Percentiles rank a stretch among this genome's conserved stretches.
Evolutionary conservation across 2,329 filamentous ascomycete genomes (phyloP).

Genomic region (Colletotrichum sp.): DNA sequence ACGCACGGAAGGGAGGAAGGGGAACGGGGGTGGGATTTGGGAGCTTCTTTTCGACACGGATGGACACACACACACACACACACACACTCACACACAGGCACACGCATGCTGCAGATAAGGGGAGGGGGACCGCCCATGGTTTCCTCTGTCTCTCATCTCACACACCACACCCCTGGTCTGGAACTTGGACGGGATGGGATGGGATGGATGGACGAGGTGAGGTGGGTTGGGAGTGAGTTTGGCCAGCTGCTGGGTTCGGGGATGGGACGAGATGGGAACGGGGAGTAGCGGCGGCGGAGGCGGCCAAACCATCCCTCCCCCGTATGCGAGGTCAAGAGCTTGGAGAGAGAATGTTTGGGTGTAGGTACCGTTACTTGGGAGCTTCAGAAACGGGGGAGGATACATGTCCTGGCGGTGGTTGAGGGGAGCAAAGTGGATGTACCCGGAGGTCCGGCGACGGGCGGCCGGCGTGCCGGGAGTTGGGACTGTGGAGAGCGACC

Average conservation of each 20-base stretch:
- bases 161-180: background rate
- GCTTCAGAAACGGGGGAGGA: background rate
- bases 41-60: slow-evolving; percentile 1
- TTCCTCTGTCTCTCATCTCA: background rate
- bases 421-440: background rate
- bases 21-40: background rate
- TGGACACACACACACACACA: background rate
- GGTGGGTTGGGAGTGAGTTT: slow-evolving; percentile 2
- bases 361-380: background rate
- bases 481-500: background rate
- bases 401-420: background rate
- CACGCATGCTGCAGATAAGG: background rate
- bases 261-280: slow-evolving; percentile 18
- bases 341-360: background rate
- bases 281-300: background rate
- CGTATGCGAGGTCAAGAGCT: background rate
- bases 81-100: background rate
- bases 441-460: slow-evolving; percentile 17
- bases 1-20: slow-evolving; percentile 13
- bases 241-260: background rate
- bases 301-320: background rate
- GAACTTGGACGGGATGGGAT: background rate
- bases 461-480: slow-evolving; percentile 12
- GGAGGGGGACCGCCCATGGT: background rate
- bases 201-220: background rate